Evolutionary conservation across 306 rosid genomes (phyloP).

Genomic region (Crataegus laevigata): DNA sequence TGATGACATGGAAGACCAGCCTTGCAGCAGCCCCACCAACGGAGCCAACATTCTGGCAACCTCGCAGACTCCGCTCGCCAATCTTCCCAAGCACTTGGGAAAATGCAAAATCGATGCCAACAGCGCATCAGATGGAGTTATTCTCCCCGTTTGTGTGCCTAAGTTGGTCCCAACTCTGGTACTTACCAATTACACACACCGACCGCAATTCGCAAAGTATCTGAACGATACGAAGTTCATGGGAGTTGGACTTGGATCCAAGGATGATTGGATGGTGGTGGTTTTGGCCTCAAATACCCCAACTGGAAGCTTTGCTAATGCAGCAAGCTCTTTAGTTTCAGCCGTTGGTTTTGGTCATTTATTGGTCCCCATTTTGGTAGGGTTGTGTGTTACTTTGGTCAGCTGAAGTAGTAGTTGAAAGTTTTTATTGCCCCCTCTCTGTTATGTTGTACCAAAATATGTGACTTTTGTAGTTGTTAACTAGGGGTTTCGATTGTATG

Average conservation of each 20-base stretch:
- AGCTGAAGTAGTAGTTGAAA: not conserved
- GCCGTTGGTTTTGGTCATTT: not conserved
- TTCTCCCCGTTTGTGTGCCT: slow-evolving; percentile 55
- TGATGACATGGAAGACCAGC: slow-evolving; percentile 26
- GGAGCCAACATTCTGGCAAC: slow-evolving; percentile 21
- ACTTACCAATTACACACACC: slow-evolving; percentile 32
- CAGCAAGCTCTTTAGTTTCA: slow-evolving; percentile 11
- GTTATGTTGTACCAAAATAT: not conserved
- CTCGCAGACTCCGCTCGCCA: slow-evolving; percentile 15
- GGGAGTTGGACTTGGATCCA: slow-evolving; percentile 48
- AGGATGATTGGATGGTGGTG: slow-evolving; percentile 54
- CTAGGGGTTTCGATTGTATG: not conserved
- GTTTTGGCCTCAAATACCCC: slow-evolving; percentile 36
- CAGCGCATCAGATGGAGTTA: slow-evolving; percentile 38
- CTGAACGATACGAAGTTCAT: slow-evolving; percentile 33
- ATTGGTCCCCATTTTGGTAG: slow-evolving; percentile 15
- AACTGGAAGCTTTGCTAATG: slow-evolving; percentile 43
- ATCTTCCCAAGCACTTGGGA: slow-evolving; percentile 8
- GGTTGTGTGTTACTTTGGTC: not conserved
- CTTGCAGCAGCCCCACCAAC: slow-evolving; percentile 28
- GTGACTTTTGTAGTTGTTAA: not conserved
- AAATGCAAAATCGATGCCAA: slow-evolving; percentile 47
- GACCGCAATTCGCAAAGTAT: slow-evolving; percentile 12
- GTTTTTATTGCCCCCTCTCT: not conserved
- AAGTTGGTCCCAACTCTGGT: slow-evolving; percentile 13